A percentile compares a stretch with the other conserved stretches of the same genome.
phyloP scores from a whole-genome alignment of 257 asterid genomes.

The Solanum boliviense region DNA sequence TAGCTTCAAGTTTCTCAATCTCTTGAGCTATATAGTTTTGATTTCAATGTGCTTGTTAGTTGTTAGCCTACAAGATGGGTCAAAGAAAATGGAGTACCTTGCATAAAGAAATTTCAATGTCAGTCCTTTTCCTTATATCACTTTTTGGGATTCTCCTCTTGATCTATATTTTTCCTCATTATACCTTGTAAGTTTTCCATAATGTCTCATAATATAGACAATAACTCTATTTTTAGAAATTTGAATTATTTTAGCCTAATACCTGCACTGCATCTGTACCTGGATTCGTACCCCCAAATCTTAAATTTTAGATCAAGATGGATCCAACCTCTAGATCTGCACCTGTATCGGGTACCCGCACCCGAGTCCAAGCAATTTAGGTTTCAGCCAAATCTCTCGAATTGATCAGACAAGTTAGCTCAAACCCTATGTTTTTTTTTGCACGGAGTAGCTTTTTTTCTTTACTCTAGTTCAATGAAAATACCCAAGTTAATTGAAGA shows the following conservation, averaged over 20 bases:
- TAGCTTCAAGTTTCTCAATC: constrained; percentile 8
- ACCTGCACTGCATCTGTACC: neutral
- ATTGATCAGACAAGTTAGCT: neutral
- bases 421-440: neutral
- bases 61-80: neutral
- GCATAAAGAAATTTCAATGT: neutral
- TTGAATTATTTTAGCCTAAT: neutral
- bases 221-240: neutral
- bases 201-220: neutral
- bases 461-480: neutral
- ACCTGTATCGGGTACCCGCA: neutral
- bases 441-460: neutral
- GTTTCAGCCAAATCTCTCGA: neutral
- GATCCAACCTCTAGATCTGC: neutral
- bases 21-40: neutral
- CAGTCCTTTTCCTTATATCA: neutral
- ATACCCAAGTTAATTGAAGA: neutral
- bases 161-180: neutral
- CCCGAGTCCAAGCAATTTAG: neutral
- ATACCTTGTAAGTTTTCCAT: neutral
- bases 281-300: neutral
- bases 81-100: neutral
- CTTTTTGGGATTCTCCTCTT: neutral
- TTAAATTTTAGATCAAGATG: neutral
- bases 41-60: neutral